A percentile compares a stretch with the other conserved stretches of the same genome.
Conservation (phyloP, 2,329 filamentous ascomycete genomes). For the Clonostachys rhizophaga region DNA sequence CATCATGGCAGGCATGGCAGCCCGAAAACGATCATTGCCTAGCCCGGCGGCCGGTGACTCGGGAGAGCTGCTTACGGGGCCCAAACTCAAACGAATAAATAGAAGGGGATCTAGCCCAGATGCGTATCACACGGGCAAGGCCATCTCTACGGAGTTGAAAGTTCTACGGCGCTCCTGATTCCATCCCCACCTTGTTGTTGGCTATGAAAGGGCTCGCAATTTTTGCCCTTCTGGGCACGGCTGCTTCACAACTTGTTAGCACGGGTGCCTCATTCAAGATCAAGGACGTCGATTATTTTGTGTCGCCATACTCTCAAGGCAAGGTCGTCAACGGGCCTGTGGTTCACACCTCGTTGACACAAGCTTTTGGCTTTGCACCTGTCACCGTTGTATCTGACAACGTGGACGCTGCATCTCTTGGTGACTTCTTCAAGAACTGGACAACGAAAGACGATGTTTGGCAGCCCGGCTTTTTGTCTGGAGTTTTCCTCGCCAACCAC, state of each 20-base stretch:
- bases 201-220: neutral
- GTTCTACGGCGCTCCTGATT: too few species aligned
- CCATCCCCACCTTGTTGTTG: too few species aligned
- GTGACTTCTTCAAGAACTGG: slow-evolving; percentile 21
- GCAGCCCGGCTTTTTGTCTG: slow-evolving; percentile 12
- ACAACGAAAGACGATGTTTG: slow-evolving; percentile 17
- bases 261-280: slow-evolving; percentile 22
- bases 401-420: slow-evolving; percentile 10
- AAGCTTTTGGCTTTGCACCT: slow-evolving; percentile 22
- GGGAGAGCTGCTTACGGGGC: too few species aligned
- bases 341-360: slow-evolving; percentile 5
- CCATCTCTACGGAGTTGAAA: too few species aligned
- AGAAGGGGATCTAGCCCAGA: too few species aligned
- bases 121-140: too few species aligned
- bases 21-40: too few species aligned
- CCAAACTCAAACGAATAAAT: too few species aligned
- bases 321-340: slow-evolving; percentile 10
- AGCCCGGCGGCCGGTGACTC: too few species aligned
- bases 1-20: too few species aligned
- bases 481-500: slow-evolving; percentile 12
- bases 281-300: slow-evolving; percentile 21
- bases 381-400: slow-evolving; percentile 22
- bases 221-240: slow-evolving; percentile 6
- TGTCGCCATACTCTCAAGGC: slow-evolving; percentile 23
- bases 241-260: slow-evolving; percentile 14